phyloP scores from a whole-genome alignment of 331 rosid species.

The Malus hybrid region DNA sequence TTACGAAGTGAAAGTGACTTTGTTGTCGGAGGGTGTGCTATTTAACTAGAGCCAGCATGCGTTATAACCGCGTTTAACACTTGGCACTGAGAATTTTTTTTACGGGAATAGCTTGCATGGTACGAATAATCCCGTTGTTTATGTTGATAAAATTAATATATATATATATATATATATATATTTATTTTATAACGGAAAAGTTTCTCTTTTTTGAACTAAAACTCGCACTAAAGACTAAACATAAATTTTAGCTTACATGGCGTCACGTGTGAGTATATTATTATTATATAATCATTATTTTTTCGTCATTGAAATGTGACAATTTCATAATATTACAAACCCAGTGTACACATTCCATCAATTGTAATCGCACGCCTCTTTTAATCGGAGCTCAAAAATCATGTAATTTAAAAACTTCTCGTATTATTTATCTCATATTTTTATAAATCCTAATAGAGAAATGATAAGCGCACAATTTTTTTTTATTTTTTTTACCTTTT shows the following conservation, averaged over 20 bases:
- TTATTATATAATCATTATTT: too few relatives aligned
- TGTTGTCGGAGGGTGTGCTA: conserved; percentile 1
- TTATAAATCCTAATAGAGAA: too few relatives aligned
- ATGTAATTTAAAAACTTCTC: too few relatives aligned
- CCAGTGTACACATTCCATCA: neutral
- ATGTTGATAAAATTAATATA: too few relatives aligned
- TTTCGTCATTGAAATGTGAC: neutral
- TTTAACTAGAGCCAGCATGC: conserved; percentile 13
- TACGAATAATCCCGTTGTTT: too few relatives aligned
- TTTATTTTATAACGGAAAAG: too few relatives aligned
- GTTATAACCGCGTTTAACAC: neutral
- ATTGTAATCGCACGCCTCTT: fast-evolving
- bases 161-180: too few relatives aligned
- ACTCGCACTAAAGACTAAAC: neutral
- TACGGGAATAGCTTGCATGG: fast-evolving
- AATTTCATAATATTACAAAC: neutral
- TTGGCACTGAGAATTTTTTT: neutral
- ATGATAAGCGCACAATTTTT: too few relatives aligned
- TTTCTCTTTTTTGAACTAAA: too few relatives aligned
- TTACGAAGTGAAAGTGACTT: neutral
- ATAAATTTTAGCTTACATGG: too few relatives aligned
- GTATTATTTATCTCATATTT: too few relatives aligned
- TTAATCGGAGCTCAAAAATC: neutral
- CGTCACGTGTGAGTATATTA: neutral
- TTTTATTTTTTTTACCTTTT: too few relatives aligned